Percentiles rank a stretch among this genome's conserved stretches.
Conservation (phyloP, 306 rosid species). For the Ormosia semicastrata region DNA sequence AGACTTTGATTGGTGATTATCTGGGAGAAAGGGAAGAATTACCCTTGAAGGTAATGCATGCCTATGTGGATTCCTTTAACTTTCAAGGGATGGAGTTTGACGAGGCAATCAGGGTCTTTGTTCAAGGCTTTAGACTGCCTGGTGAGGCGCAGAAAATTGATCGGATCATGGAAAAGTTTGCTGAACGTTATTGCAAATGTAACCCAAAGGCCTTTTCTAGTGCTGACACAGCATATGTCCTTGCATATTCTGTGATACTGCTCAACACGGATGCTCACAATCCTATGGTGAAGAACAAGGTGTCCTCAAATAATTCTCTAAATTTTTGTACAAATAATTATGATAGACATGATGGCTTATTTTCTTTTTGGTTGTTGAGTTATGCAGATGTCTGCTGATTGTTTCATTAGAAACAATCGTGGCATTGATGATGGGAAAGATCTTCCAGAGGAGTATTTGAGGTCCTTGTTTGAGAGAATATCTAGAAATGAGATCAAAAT, state of each 20-base stretch:
- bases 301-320: slow-evolving; percentile 34
- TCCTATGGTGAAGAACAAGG: slow-evolving; percentile 96
- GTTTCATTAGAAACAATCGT: slow-evolving; percentile 95
- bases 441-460: slow-evolving; percentile 84
- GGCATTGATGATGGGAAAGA: slow-evolving; percentile 99
- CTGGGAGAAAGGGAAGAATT: slow-evolving; percentile 98
- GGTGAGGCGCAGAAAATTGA: slow-evolving; percentile 99
- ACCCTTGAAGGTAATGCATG: slow-evolving; percentile 93
- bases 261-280: slow-evolving; percentile 98
- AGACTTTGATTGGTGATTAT: slow-evolving; percentile 92
- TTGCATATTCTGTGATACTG: slow-evolving; percentile 95
- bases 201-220: slow-evolving; percentile 88
- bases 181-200: slow-evolving; percentile 95
- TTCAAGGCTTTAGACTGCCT: slow-evolving; percentile 94
- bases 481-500: slow-evolving; percentile 94
- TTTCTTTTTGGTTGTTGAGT: slow-evolving; percentile 32
- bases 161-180: slow-evolving; percentile 97
- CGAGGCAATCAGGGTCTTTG: slow-evolving; percentile 90
- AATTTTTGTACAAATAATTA: slow-evolving; percentile 17
- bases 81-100: slow-evolving; percentile 93
- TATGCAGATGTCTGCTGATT: slow-evolving; percentile 97
- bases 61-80: slow-evolving; percentile 93
- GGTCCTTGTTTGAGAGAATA: slow-evolving; percentile 84
- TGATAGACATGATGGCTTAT: slow-evolving; percentile 22
- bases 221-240: slow-evolving; percentile 99